Evolutionary conservation across 768 basidiomycete species (phyloP), one percentile per base, ranked within the genome.

Genomic region (Exsudoporus frostii): DNA sequence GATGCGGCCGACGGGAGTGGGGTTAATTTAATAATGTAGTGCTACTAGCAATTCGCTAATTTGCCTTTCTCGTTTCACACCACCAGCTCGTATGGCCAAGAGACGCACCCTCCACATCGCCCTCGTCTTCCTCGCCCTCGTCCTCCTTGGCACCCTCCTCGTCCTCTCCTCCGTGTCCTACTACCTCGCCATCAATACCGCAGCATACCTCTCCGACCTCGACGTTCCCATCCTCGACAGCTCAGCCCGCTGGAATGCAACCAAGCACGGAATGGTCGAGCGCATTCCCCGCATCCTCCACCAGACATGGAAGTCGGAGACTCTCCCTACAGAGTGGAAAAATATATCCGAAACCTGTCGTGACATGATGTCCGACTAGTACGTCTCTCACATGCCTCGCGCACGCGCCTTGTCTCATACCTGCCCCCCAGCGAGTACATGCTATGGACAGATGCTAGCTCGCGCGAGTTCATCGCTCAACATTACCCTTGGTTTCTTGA

Each of bases 261-360:
- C 85, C 5, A 75, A 81, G 24, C 79, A 84, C 60, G 79, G 76
- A 53, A 75, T 78, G 56, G 74, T 82, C 36, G 90, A 97, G 65
- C 83, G 79, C 59, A 85, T 98, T 34, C 97, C 95, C 4, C 82
- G 92, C 46, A 90, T 99, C 53, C 81, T 99, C 44, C 97, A 99
- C 71, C 96, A 98, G 80, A 98, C 97, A 22, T 99, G 97, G 97
- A 97, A 95, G 77, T 85, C 88, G 10, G 88, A 95, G 50, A 81
- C 80, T 0, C 76, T 99, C 22, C 97, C 97, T 3, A 71, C 76
- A 40, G 79, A 81, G 55, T 99, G 95, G 95, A 80, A 81, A 55
- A 75, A 73, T 37, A 79, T 94, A 41, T 93, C 93, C 25, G 79
- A 91, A 68, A 84, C 77, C 27, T 98, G 97, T 74, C 81, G 86